These are phyloP conservation scores for Geotrichum histeridarum DNA, from an alignment of 1,139 yeast genomes.

Conservation along the genomic window DNA sequence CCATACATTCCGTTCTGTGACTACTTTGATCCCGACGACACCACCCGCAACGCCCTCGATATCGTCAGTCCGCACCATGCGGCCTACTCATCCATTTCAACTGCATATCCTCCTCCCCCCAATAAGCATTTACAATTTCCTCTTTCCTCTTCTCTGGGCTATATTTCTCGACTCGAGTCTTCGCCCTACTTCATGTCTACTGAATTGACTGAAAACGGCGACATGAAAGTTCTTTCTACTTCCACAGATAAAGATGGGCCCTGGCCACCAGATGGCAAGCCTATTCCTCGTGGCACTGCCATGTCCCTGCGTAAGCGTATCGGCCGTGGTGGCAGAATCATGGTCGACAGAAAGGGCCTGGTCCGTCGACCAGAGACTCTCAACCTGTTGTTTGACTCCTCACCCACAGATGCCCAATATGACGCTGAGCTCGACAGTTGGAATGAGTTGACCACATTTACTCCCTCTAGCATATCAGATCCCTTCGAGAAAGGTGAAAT, in stretches of 20 bases:
- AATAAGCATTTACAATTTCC: slow-evolving; percentile 30
- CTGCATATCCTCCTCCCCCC: slow-evolving; percentile 56
- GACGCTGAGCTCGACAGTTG: slow-evolving; percentile 25
- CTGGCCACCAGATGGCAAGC: slow-evolving; percentile 24
- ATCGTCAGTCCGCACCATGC: slow-evolving; percentile 57
- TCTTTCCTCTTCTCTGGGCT: slow-evolving; percentile 32
- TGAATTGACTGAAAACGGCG: slow-evolving; percentile 23
- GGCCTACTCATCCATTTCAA: slow-evolving; percentile 76
- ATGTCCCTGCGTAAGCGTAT: slow-evolving; percentile 63
- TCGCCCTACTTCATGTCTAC: slow-evolving; percentile 29
- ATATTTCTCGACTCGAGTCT: slow-evolving; percentile 30
- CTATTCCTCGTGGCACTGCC: slow-evolving; percentile 35
- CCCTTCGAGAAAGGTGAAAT: slow-evolving; percentile 29
- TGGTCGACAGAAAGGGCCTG: slow-evolving; percentile 65
- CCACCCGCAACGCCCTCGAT: slow-evolving; percentile 34
- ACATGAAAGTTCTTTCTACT: slow-evolving; percentile 25
- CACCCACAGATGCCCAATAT: slow-evolving; percentile 26
- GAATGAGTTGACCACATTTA: slow-evolving; percentile 8
- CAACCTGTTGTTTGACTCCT: slow-evolving; percentile 3
- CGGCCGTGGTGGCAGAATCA: slow-evolving; percentile 66
- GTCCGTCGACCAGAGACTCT: slow-evolving; percentile 27
- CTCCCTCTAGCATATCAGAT: slow-evolving; percentile 15
- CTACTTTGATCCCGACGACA: slow-evolving; percentile 47
- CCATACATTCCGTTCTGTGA: slow-evolving; percentile 85
- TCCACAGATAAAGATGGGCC: slow-evolving; percentile 28